Conservation (phyloP, 805 yeast species). For the Suhomyces sp. region DNA sequence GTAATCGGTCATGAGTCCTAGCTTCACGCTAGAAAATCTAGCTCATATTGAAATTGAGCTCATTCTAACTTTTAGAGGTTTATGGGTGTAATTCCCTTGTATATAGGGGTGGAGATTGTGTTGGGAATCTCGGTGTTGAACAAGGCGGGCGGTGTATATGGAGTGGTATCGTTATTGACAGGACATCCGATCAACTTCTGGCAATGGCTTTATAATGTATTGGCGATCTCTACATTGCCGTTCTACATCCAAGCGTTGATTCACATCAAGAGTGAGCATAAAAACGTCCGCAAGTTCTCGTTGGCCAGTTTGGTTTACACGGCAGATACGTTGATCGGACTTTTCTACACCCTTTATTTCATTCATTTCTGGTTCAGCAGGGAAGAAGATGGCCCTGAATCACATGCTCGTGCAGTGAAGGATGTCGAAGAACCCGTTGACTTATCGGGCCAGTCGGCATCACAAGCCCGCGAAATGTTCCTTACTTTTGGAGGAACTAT, state of each 20-base stretch:
- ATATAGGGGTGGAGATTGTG: constrained; percentile 81
- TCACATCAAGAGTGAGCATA: constrained; percentile 37
- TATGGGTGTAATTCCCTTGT: constrained; percentile 71
- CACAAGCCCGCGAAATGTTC: constrained; percentile 53
- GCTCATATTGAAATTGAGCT: no score
- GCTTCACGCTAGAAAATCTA: no score
- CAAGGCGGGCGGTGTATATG: constrained; percentile 87
- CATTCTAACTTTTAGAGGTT: constrained; percentile 51
- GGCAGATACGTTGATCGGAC: constrained; percentile 64
- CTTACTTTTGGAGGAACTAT: constrained; percentile 53
- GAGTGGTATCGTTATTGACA: constrained; percentile 79
- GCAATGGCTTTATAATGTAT: constrained; percentile 77
- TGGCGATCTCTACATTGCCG: constrained; percentile 62
- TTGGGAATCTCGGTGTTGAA: constrained; percentile 75
- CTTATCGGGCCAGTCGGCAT: constrained; percentile 56
- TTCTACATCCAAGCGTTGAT: constrained; percentile 61
- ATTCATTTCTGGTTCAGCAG: constrained; percentile 68
- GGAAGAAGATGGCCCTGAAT: constrained; percentile 30
- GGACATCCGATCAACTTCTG: constrained; percentile 80
- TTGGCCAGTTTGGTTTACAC: constrained; percentile 61
- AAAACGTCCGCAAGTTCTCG: constrained; percentile 60
- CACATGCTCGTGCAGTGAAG: neutral
- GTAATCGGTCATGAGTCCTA: no score
- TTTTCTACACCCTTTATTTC: constrained; percentile 72
- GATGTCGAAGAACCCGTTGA: constrained; percentile 9